Evolutionary conservation across 495 filamentous ascomycete species (phyloP), one percentile per base, ranked within the genome.

Genomic region (Xylaria cubensis): DNA sequence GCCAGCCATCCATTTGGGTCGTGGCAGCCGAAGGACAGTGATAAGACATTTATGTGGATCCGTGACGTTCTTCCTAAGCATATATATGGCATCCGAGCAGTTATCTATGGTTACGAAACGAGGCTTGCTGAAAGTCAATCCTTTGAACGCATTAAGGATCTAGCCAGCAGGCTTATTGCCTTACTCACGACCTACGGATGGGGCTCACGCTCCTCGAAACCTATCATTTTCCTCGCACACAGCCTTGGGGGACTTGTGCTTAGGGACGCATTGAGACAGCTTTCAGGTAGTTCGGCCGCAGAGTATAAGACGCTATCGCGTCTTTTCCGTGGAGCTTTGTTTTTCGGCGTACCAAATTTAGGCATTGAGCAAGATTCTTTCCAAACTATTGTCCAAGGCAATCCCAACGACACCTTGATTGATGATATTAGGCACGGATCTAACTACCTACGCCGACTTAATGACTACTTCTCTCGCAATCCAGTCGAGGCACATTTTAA

Each of bases 261-360:
- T 19, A 48, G 17, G 5, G 44, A 48, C 13, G 44, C 44, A 19
- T 48, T 48, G 17, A 48, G 44, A 48, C 44, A 48, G 44, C 59
- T 77, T 61, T 53, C 74, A 29, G 34, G 34, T 24, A 26, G n/a
- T 64, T 51, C 36, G 29, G 62, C 24, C 58, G 50, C 24, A 63
- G 39, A 42, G 36, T 63, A 67, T 53, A 32, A 21, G 13, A 72
- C 48, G 39, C 73, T 77, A 42, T 68, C 71, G 10, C 41, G 66
- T 26, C 42, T 55, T 1, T 59, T 77, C 19, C 72, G 59, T 64
- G 80, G 80, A 42, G 79, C 72, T 26, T 65, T 82, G 17, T 77
- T 82, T 39, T 81, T 82, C 64, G 80, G 80, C 32, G 79, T 81
- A 2, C 79, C 80, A 3, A 80, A 71, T 53, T 44, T 67, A 13